phyloP scores from a whole-genome alignment of 352 stramenopile genomes.

The Globisporangium polare region DNA sequence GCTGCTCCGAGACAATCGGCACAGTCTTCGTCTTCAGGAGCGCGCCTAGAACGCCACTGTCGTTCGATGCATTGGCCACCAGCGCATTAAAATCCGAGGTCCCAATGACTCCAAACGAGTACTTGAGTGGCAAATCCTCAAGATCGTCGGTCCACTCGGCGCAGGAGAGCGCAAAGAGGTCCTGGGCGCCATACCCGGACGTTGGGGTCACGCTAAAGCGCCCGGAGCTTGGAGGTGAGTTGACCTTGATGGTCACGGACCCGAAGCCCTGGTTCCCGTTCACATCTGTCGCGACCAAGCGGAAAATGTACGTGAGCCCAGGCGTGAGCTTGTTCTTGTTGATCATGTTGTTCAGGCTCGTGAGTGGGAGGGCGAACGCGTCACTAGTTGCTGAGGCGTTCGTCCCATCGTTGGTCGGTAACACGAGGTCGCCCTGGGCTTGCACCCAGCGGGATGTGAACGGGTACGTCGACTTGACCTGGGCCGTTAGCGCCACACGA shows the following conservation, averaged over 20 bases:
- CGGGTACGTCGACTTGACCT: conserved; percentile 60
- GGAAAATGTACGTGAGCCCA: conserved; percentile 66
- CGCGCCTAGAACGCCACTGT: conserved; percentile 20
- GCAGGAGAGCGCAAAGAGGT: conserved; percentile 49
- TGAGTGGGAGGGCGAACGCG: conserved; percentile 54
- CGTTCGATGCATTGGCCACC: conserved; percentile 7
- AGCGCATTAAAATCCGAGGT: conserved; percentile 26
- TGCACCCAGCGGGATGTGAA: conserved; percentile 50
- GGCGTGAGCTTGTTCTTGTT: conserved; percentile 47
- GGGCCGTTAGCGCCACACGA: conserved; percentile 30
- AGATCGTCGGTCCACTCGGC: conserved; percentile 57
- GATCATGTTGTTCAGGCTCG: conserved; percentile 48
- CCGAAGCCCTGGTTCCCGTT: conserved; percentile 55
- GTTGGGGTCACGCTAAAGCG: conserved; percentile 38
- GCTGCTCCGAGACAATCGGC: conserved; percentile 38
- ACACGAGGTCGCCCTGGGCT: conserved; percentile 47
- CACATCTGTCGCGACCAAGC: conserved; percentile 46
- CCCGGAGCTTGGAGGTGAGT: conserved; percentile 55
- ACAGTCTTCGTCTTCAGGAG: conserved; percentile 27
- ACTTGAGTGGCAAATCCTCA: conserved; percentile 53
- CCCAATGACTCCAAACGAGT: conserved; percentile 53
- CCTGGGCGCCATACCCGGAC: conserved; percentile 46
- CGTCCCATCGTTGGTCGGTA: conserved; percentile 22
- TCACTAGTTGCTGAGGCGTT: conserved; percentile 24
- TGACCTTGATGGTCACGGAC: conserved; percentile 43